Conservation (phyloP, 768 basidiomycete genomes). For the Mycena pura region DNA sequence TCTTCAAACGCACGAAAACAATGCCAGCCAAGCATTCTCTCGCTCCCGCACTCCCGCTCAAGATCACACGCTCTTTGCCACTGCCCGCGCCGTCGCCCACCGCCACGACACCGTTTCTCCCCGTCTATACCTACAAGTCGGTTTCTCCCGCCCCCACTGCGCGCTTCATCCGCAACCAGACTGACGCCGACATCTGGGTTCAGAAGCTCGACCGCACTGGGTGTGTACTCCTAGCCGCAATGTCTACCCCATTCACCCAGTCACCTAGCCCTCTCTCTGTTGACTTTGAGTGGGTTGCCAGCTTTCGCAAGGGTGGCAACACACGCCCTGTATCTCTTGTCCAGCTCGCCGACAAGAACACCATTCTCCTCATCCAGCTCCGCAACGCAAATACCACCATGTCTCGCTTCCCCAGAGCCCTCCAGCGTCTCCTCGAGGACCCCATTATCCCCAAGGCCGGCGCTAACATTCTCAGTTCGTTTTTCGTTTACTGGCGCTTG, state of each 20-base stretch:
- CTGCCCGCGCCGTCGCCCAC: not conserved
- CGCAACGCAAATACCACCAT: not conserved
- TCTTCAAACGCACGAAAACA: not conserved
- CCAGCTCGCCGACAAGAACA: slow-evolving; percentile 20
- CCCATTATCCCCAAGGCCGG: slow-evolving; percentile 19
- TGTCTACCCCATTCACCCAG: not conserved
- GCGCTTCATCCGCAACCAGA: slow-evolving; percentile 12
- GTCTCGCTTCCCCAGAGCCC: slow-evolving; percentile 9
- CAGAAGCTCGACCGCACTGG: slow-evolving; percentile 6
- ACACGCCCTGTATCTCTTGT: slow-evolving; percentile 19
- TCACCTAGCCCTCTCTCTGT: slow-evolving; percentile 10
- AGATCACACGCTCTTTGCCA: not conserved
- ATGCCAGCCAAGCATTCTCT: not conserved
- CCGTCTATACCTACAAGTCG: slow-evolving; percentile 15
- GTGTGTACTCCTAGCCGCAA: not conserved
- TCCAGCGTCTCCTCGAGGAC: slow-evolving; percentile 20
- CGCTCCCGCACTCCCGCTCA: not conserved
- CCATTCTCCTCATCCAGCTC: slow-evolving; percentile 19
- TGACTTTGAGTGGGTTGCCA: slow-evolving; percentile 24
- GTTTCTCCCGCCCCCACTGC: slow-evolving; percentile 6
- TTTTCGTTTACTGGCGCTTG: not conserved
- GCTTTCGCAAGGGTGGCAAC: not conserved
- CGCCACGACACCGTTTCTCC: not conserved
- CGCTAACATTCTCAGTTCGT: slow-evolving; percentile 22
- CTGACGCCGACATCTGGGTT: slow-evolving; percentile 20